Evolutionary conservation across 306 rosid genomes (phyloP), one percentile per base, ranked within the genome.

Genomic region (Cicer chorassanicum): DNA sequence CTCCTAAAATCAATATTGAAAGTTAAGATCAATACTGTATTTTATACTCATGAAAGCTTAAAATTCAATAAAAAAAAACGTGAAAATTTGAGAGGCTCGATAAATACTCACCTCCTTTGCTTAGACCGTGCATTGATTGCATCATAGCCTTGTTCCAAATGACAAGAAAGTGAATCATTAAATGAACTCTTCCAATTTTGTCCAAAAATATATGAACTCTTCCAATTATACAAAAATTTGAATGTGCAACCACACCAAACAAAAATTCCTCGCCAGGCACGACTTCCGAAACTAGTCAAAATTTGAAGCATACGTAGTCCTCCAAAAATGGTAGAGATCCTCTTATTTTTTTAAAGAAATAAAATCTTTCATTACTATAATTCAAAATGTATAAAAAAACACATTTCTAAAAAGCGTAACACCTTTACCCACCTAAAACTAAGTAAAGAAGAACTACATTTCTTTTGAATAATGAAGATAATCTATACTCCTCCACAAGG

Each of bases 191-290:
- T 59, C 15, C 65, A 59, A 7, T 59, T 60, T 18, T 18, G 19
- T 18, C 19, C 19, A 18, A 18, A 18, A 18, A 18, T 18, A 18
- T 18, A 18, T 18, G 21, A 50, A 53, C 6, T 53, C 4, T 60
- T 60, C 16, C 65, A 60, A 7, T 60, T 60, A 13, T 60, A 60
- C 66, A 60, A 36, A 57, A 59, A 60, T 12, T n/a, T 60, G 66
- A 60, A 60, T 60, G 66, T 42, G 16, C 43, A 7, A 12, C 29
- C 19, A 29, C 36, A n/a, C 19, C 42, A 60, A 60, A 3, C 66
- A 60, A 60, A 60, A 13, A 4, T 29, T 13, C 43, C 43, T 18
- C 66, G 5, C 42, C 1, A n/a, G 18, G 16, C 9, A 7, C 65
- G 1, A 12, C 14, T 60, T 36, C 43, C 44, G 1, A 13, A 60